Base-by-base conservation (phyloP, 306 rosid species). In the Cercis canadensis region DNA sequence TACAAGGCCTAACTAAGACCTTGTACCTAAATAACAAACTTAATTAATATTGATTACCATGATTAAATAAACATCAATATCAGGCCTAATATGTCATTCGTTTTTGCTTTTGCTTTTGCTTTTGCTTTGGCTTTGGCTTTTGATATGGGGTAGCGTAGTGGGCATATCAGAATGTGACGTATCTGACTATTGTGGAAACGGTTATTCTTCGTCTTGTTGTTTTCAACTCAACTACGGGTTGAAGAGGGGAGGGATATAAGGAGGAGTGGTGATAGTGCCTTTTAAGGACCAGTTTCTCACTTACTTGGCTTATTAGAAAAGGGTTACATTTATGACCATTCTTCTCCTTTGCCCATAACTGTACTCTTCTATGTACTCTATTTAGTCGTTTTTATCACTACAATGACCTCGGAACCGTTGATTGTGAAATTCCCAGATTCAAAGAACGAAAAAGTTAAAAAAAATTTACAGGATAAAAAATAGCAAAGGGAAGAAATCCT, bases 181-280 rank as follows among this genome's bases (percentile, higher is more conserved):
- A 51, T 55, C 54, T 75, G 80, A 55, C 75, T 64, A 81, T 74
- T 72, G 70, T 2, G 67, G 58, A 51, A 31, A 69, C 64, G 72
- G 59, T 56, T 74, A 67, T 65, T 83, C 47, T 68, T 46, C 69
- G 79, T 76, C 43, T 36, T 55, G 88, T 69, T 81, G 80, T 72
- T 84, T 78, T 84, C 87, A 57, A 62, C 63, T 61, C 74, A 18
- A 65, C 62, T 56, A 67, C 62, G 57, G 66, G 31, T 51, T 75
- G 62, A 44, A 46, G 80, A 81, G 76, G 80, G 80, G 70, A 76
- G 71, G 82, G 86, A 73, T 49, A 65, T 80, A 76, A 78, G 86
- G 87, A 79, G 81, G 78, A 76, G 69, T 59, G 65, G 66, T 63
- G 41, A 24, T 24, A 24, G 29, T 24, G 29, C 29, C 70, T 74